Conservation (phyloP, 1,284 basidiomycete species). For the Phellopilus nigrolimitatus region DNA sequence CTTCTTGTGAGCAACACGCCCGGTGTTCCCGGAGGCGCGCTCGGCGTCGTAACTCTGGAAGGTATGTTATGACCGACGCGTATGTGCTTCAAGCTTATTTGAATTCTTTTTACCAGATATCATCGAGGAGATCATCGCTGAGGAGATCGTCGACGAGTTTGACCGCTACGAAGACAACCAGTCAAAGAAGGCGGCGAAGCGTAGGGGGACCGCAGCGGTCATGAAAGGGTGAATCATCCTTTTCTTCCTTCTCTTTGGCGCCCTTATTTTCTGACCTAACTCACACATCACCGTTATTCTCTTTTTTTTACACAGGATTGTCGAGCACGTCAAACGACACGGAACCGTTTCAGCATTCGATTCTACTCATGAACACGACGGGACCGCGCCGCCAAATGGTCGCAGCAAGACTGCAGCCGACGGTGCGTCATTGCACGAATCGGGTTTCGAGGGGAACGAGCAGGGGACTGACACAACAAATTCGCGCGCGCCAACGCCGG, state of each 20-base stretch:
- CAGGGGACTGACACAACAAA: background rate
- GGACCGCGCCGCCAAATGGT: too few relatives aligned
- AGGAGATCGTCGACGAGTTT: slow-evolving; percentile 89
- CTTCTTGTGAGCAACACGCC: slow-evolving; percentile 84
- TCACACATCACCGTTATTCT: background rate
- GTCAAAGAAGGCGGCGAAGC: slow-evolving; percentile 65
- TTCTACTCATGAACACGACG: too few relatives aligned
- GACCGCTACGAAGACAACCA: slow-evolving; percentile 85
- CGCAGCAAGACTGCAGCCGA: too few relatives aligned
- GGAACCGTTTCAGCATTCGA: background rate
- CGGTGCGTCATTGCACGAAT: too few relatives aligned
- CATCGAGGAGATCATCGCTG: slow-evolving; percentile 83
- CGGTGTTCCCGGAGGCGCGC: slow-evolving; percentile 73
- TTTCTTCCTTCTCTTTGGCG: background rate
- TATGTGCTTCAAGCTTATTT: background rate
- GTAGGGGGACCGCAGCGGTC: slow-evolving; percentile 67
- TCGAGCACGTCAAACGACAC: slow-evolving; percentile 36
- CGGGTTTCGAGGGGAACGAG: too few relatives aligned
- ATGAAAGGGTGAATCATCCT: slow-evolving; percentile 66
- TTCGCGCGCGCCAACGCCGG: background rate
- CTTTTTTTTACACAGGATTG: slow-evolving; percentile 30
- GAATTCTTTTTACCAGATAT: slow-evolving; percentile 42
- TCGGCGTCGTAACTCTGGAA: slow-evolving; percentile 80
- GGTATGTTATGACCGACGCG: slow-evolving; percentile 35
- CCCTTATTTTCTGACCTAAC: background rate